Evolutionary conservation across 1,139 yeast genomes (phyloP).

Genomic region (Scheffersomyces segobiensis): DNA sequence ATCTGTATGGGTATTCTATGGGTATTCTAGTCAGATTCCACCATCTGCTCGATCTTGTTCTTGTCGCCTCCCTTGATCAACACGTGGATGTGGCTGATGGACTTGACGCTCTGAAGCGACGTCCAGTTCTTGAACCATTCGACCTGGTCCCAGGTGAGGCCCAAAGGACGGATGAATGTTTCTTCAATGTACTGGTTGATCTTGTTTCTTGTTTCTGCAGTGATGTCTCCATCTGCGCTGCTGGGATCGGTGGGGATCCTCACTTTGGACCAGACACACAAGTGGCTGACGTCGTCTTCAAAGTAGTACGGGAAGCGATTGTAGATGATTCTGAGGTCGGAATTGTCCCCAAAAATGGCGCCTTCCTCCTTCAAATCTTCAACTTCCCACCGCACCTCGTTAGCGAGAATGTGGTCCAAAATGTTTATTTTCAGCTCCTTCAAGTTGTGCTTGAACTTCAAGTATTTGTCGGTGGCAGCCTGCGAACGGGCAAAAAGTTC

Average conservation of each 20-base stretch:
- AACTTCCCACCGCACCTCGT: constrained; percentile 38
- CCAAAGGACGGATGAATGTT: constrained; percentile 45
- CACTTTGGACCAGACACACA: constrained; percentile 46
- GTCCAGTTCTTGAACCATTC: constrained; percentile 68
- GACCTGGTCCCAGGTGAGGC: constrained; percentile 36
- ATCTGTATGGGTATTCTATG: too few relatives aligned
- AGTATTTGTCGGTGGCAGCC: constrained; percentile 32
- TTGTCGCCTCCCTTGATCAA: constrained; percentile 31
- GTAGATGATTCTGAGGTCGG: constrained; percentile 29
- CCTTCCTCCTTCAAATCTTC: constrained; percentile 22
- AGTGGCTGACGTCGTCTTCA: constrained; percentile 34
- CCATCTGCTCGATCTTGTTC: neutral
- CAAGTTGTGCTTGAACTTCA: constrained; percentile 33
- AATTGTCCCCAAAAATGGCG: constrained; percentile 8
- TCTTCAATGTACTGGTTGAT: constrained; percentile 42
- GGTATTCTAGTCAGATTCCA: neutral
- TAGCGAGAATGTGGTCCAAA: constrained; percentile 36
- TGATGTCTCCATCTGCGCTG: constrained; percentile 46
- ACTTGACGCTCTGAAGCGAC: constrained; percentile 56
- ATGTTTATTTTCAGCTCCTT: constrained; percentile 26
- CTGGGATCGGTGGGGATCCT: constrained; percentile 32
- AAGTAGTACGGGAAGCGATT: constrained; percentile 49
- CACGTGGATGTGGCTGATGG: constrained; percentile 61
- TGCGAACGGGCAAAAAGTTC: constrained; percentile 43
- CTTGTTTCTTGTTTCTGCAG: constrained; percentile 31